A percentile compares a stretch with the other conserved stretches of the same genome.
Evolutionary conservation across 1,139 yeast species (phyloP).

Genomic region (Diutina scorzettiae): DNA sequence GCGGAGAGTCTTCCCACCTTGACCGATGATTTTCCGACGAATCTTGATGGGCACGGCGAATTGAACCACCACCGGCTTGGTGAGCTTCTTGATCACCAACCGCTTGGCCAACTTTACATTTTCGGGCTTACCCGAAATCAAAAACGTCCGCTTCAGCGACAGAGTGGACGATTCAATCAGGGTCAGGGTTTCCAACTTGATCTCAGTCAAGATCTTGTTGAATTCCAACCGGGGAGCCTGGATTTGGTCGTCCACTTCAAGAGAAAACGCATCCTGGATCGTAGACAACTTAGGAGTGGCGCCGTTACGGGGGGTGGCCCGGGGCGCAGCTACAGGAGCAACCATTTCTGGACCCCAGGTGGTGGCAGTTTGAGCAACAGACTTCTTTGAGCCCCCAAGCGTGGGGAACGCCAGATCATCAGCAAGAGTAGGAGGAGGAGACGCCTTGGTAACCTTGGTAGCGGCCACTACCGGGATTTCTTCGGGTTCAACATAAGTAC

Average conservation of each 20-base stretch:
- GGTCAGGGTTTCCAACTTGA: constrained; percentile 52
- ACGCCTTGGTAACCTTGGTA: constrained; percentile 11
- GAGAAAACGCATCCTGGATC: constrained; percentile 64
- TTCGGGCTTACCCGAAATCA: constrained; percentile 66
- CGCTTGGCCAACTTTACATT: constrained; percentile 65
- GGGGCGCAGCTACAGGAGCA: constrained; percentile 19
- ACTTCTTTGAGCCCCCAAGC: constrained; percentile 36
- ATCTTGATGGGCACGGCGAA: constrained; percentile 69
- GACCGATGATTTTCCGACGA: constrained; percentile 78
- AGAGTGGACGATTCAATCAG: constrained; percentile 80
- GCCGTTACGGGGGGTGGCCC: constrained; percentile 8
- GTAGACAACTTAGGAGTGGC: constrained; percentile 16
- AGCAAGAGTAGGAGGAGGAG: constrained; percentile 9
- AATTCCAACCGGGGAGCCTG: constrained; percentile 54
- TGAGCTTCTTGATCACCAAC: constrained; percentile 63
- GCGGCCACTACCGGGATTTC: constrained; percentile 5
- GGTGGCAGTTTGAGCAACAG: constrained; percentile 13
- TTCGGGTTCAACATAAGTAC: constrained; percentile 15
- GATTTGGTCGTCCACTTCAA: constrained; percentile 56
- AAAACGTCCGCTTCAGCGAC: constrained; percentile 73
- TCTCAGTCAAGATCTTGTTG: constrained; percentile 46
- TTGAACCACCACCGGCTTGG: constrained; percentile 54
- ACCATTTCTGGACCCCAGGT: constrained; percentile 24
- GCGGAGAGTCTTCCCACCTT: constrained; percentile 73
- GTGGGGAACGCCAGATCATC: constrained; percentile 64